Base-by-base conservation (phyloP, 2,329 filamentous ascomycete genomes). In the Phoma sp. region DNA sequence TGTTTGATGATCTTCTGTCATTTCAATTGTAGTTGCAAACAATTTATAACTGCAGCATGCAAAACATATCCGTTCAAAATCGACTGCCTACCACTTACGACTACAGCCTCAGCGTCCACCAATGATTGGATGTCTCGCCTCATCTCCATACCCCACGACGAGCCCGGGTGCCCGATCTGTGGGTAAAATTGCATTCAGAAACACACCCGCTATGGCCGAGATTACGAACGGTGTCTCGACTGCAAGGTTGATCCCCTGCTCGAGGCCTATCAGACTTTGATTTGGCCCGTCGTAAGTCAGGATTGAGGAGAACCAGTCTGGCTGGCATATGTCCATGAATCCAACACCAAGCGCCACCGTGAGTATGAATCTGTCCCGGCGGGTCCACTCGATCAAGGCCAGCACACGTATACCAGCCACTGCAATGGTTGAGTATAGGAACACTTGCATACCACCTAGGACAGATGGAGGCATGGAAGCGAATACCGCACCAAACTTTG, bases 371-470 rank as follows among this genome's bases (percentile, higher is more conserved):
- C 67, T 56, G 47, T 69, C 63, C 4, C 67, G 59, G 9, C 65
- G 56, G 9, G 65, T 68, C 64, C 65, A 70, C 6, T 56, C 17
- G 15, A 71, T 65, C 28, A 71, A 59, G 2, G 60, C 65, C 11
- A 69, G 63, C 5, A 69, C 64, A 3, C 66, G 59, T 18, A 71
- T 60, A 36, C 66, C 66, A 12, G 65, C 65, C 17, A 69, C 65
- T 9, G 64, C 60, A 17, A 69, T 69, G 10, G 64, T 70, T 42
- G 59, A 61, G 45, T 68, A 68, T 11, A 69, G 53, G 32, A 68
- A 70, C 7, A 69, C 64, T 53, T 80, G 78, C 77, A 81, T 81
- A 7, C 78, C 77, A 5, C 78, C 78, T 1, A 81, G 68, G 6
- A 80, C 77, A 5, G 77, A 76, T 3, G 67, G 66, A 14, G 64